Conservation (phyloP, 139 green algal species). For the Haematococcus sp. region DNA sequence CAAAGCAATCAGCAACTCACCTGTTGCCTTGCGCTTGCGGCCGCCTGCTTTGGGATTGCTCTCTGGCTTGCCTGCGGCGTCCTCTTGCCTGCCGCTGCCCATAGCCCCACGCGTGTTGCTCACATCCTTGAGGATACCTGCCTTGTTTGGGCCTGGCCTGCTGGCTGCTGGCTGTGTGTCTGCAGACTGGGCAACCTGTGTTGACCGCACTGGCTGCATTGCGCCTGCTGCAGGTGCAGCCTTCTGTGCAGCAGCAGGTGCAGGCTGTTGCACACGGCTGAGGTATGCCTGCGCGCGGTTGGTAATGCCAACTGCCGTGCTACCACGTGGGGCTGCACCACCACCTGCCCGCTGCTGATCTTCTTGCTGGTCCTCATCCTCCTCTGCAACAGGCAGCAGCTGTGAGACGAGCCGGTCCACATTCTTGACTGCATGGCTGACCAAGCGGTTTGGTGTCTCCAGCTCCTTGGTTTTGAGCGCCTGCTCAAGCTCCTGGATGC, state of each 20-base stretch:
- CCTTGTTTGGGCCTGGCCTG: too few species aligned
- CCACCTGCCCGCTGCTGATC: background rate
- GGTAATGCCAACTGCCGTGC: background rate
- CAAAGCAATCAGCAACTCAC: too few species aligned
- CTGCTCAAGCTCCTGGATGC: constrained; percentile 20
- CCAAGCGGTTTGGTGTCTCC: background rate
- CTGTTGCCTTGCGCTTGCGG: too few species aligned
- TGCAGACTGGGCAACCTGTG: too few species aligned
- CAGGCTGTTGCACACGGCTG: background rate
- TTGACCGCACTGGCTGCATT: background rate
- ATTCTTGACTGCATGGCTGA: constrained; percentile 5
- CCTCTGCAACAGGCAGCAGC: constrained; percentile 11
- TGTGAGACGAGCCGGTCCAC: constrained; percentile 3
- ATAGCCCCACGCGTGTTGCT: background rate
- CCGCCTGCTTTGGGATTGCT: too few species aligned
- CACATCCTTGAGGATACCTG: background rate
- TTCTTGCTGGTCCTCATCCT: background rate
- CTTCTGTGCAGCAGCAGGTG: background rate
- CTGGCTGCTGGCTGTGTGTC: too few species aligned
- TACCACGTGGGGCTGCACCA: too few species aligned
- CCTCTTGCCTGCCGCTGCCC: background rate
- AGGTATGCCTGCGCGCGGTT: background rate
- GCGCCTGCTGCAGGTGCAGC: background rate
- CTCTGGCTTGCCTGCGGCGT: background rate
- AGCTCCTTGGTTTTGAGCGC: background rate